Evolutionary conservation across 169 alveolate species (phyloP).

Genomic region (Plasmodium malariae): DNA sequence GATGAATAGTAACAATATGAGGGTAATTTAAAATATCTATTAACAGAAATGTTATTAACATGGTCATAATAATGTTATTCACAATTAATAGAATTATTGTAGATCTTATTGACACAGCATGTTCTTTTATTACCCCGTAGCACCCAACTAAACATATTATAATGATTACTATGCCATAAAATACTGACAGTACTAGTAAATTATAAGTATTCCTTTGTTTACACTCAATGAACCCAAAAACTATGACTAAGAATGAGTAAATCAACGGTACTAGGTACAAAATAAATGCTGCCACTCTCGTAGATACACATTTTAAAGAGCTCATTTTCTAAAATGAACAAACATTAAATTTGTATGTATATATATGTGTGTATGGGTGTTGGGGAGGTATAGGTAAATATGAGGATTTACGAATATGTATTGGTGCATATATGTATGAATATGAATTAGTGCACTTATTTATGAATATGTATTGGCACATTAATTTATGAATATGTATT

Average conservation of each 20-base stretch:
- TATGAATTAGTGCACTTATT: no score
- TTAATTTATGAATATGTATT: no score
- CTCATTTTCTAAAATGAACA: conserved; percentile 59
- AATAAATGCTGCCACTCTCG: conserved; percentile 67
- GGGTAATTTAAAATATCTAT: conserved; percentile 65
- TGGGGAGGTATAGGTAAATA: background rate
- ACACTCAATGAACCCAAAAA: conserved; percentile 63
- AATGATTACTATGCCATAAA: conserved; percentile 58
- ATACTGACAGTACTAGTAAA: conserved; percentile 21
- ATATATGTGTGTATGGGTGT: background rate
- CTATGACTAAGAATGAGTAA: conserved; percentile 38
- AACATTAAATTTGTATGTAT: background rate
- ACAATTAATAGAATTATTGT: conserved; percentile 69
- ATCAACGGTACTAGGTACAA: conserved; percentile 52
- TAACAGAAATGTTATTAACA: conserved; percentile 64
- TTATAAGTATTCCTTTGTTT: conserved; percentile 31
- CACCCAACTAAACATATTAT: conserved; percentile 67
- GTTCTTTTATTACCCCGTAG: conserved; percentile 52
- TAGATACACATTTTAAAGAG: conserved; percentile 54
- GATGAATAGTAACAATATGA: conserved; percentile 63
- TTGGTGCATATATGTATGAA: no score
- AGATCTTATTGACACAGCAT: conserved; percentile 66
- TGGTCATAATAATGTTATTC: conserved; percentile 74
- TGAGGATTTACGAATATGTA: no score
- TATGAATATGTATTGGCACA: no score